These are phyloP conservation scores for Wickerhamiella pararugosa DNA, from an alignment of 1,139 yeast species.

Conservation along the genomic window DNA sequence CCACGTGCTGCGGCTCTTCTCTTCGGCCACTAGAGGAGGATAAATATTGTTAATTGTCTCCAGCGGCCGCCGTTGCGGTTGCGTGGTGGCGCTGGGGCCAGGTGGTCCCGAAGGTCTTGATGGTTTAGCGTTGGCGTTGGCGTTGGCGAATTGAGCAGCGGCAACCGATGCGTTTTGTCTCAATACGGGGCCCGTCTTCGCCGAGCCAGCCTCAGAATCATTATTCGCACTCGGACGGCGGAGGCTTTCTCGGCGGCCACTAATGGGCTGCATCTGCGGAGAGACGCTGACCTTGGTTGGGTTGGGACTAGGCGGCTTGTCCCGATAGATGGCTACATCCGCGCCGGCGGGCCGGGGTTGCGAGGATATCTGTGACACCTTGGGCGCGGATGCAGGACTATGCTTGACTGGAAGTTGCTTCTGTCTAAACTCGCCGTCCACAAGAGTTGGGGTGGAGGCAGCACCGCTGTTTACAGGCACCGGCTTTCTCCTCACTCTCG, in stretches of 20 bases:
- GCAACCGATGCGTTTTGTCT: background rate
- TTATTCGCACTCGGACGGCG: too few relatives aligned
- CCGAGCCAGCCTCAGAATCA: background rate
- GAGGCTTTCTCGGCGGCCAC: too few relatives aligned
- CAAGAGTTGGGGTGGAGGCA: too few relatives aligned
- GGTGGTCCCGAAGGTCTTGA: background rate
- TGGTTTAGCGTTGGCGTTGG: background rate
- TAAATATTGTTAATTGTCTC: background rate
- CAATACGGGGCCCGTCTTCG: slow-evolving; percentile 4
- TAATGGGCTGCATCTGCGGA: too few relatives aligned
- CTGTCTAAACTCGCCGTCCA: too few relatives aligned
- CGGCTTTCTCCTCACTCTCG: background rate
- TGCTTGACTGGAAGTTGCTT: too few relatives aligned
- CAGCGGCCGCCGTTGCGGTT: background rate
- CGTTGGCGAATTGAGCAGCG: background rate
- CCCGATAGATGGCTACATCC: too few relatives aligned
- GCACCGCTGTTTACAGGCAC: background rate
- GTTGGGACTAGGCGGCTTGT: too few relatives aligned
- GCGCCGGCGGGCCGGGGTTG: too few relatives aligned
- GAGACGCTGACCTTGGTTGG: too few relatives aligned
- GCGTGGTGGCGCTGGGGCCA: background rate
- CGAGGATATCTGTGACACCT: too few relatives aligned
- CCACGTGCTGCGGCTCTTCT: slow-evolving; percentile 2
- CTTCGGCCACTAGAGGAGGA: slow-evolving; percentile 4
- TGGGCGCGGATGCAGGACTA: too few relatives aligned